Percentiles rank a stretch among this genome's conserved stretches.
These are phyloP conservation scores for Trichophyton simii DNA, from an alignment of 2,329 filamentous ascomycete genomes.

Conservation along the genomic window DNA sequence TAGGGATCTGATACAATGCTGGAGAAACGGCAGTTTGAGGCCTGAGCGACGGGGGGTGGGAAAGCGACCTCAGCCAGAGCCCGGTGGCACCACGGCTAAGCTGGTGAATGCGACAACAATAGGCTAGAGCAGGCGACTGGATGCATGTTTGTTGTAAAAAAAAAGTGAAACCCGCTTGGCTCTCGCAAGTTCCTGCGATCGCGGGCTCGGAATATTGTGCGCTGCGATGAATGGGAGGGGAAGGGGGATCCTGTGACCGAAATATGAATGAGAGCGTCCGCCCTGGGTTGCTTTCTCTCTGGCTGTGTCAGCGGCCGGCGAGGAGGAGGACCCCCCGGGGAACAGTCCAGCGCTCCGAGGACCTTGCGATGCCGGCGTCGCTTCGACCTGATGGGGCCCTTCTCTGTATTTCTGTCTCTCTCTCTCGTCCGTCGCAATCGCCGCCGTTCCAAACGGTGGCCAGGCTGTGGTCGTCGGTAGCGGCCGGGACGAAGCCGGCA, in stretches of 20 bases:
- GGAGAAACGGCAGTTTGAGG: background rate
- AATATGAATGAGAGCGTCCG: background rate
- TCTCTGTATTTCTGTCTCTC: too few relatives aligned
- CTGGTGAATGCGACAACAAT: background rate
- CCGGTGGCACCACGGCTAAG: background rate
- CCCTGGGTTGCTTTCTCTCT: background rate
- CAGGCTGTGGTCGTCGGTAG: slow-evolving; percentile 1
- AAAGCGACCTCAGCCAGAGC: background rate
- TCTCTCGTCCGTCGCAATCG: background rate
- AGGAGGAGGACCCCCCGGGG: background rate
- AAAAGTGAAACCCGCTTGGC: slow-evolving; percentile 5
- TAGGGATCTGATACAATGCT: background rate
- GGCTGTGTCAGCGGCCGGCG: background rate
- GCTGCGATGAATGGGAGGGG: slow-evolving; percentile 1
- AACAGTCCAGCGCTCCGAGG: background rate
- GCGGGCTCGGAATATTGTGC: slow-evolving; percentile 13
- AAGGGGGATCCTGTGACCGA: slow-evolving; percentile 10
- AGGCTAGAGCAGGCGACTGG: background rate
- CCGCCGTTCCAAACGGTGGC: background rate
- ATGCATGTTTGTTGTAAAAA: background rate
- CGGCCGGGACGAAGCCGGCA: slow-evolving; percentile 2
- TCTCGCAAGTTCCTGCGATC: slow-evolving; percentile 3
- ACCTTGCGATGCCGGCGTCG: background rate
- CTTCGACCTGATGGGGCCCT: too few relatives aligned
- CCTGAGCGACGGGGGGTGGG: background rate